Percentiles rank a stretch among this genome's conserved stretches.
phyloP scores from a whole-genome alignment of 805 yeast genomes.

The Vanderwaltozyma yarrowii region DNA sequence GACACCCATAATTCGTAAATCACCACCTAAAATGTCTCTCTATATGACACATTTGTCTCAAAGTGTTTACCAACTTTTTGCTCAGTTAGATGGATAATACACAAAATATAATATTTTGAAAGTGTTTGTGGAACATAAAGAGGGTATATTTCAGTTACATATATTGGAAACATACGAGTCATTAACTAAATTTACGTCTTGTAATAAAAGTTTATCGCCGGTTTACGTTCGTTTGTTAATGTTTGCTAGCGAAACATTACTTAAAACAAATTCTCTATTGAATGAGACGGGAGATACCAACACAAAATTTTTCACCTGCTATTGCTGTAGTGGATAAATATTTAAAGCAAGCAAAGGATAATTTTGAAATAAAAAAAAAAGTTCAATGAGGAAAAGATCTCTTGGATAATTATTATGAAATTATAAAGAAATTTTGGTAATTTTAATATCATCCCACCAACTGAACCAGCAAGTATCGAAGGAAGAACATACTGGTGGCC shows the following conservation, averaged over 20 bases:
- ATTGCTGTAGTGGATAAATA: neutral
- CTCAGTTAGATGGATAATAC: neutral
- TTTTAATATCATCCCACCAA: neutral
- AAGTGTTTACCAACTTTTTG: neutral
- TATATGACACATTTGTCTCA: neutral
- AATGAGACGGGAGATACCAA: too few relatives aligned
- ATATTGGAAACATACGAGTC: too few relatives aligned
- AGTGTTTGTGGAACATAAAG: too few relatives aligned
- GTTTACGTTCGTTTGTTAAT: too few relatives aligned
- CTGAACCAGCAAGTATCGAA: neutral
- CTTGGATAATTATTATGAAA: neutral
- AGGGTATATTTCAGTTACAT: too few relatives aligned
- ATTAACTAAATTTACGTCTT: too few relatives aligned
- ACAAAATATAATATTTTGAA: too few relatives aligned
- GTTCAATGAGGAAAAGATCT: neutral
- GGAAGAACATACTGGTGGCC: too few relatives aligned
- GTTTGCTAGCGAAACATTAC: too few relatives aligned
- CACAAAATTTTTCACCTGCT: neutral
- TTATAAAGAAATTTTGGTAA: neutral
- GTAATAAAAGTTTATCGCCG: too few relatives aligned
- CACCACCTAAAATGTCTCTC: neutral
- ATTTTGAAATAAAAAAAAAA: neutral
- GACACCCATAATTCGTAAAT: neutral
- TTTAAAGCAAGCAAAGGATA: neutral
- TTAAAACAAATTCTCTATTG: too few relatives aligned